Evolutionary conservation across 768 basidiomycete genomes (phyloP).

Genomic region (Collybiopsis luxurians): DNA sequence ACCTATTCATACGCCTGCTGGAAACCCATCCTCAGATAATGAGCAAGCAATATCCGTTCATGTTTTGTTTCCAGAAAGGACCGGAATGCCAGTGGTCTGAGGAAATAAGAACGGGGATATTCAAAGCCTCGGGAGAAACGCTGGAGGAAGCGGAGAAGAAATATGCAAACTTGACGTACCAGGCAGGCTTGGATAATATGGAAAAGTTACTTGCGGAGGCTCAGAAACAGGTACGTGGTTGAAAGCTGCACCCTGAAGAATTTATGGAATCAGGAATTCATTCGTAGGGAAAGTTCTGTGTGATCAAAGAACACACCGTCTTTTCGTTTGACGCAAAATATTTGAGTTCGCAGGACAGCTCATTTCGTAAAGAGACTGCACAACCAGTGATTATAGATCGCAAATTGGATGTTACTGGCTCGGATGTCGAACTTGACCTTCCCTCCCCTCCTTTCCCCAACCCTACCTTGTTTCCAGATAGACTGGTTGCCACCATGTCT

Average conservation of each 20-base stretch:
- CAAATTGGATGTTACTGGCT: neutral
- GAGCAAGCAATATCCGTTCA: constrained; percentile 3
- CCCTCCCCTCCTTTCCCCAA: constrained; percentile 3
- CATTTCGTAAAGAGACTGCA: neutral
- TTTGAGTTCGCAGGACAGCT: neutral
- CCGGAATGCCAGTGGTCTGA: neutral
- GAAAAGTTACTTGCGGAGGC: neutral
- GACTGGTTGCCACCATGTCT: neutral
- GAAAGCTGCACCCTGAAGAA: no score
- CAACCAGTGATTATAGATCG: neutral
- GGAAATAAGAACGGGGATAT: neutral
- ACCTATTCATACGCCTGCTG: constrained; percentile 2
- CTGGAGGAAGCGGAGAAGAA: neutral
- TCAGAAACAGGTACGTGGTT: neutral
- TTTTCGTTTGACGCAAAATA: neutral
- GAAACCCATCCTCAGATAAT: constrained; percentile 1
- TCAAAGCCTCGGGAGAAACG: neutral
- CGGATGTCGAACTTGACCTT: no score
- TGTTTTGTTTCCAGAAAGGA: neutral
- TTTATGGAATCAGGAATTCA: neutral
- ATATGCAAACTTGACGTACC: neutral
- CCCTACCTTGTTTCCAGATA: constrained; percentile 5
- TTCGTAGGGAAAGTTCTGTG: constrained; percentile 1
- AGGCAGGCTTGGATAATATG: constrained; percentile 1
- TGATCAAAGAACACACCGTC: neutral